Evolutionary conservation across 257 asterid species (phyloP), one percentile per base, ranked within the genome.

Genomic region (Lycium ferocissimum): DNA sequence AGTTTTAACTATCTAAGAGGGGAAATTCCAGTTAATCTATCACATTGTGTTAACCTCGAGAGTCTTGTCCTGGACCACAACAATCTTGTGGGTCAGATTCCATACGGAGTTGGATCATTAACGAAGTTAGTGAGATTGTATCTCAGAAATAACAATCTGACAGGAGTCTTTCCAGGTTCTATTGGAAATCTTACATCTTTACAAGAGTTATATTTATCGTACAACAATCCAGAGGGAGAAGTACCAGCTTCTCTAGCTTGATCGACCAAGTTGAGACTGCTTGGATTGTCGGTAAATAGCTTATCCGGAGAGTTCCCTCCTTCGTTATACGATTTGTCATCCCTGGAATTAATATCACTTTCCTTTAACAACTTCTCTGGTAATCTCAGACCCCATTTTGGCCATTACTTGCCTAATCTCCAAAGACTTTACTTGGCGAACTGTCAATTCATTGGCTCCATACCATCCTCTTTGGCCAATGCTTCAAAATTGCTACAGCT

Each of bases 131-230:
- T 9, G 9, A 69, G 3, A 40, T 83, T 86, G 83, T 79, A 83
- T 83, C 85, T 92, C 35, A 88, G 84, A 79, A 89, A 45, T 89
- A 92, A 91, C 89, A 89, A 89, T 59, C 86, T 92, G 37, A 87
- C 91, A 62, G 92, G 95, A 84, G 81, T 26, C 7, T 45, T 91
- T 17, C 93, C 92, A 9, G 79, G 90, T 80, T 87, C 94, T 49
- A 56, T 91, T 43, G 95, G 94, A 53, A 92, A 92, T 38, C 90
- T 92, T 49, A 84, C 95, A 0, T 86, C 86, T 82, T 76, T 90
- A 8, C 38, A 81, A 45, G 90, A 84, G 85, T 72, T 92, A 17
- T 89, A 87, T 17, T 84, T 91, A 83, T 84, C 92, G 35, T 85
- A 85, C 14, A 91, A 92, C 71, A 8, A 80, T 43, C 70, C 91